phyloP scores from a whole-genome alignment of 2,329 filamentous ascomycete genomes.

The Fusarium denticulatum region DNA sequence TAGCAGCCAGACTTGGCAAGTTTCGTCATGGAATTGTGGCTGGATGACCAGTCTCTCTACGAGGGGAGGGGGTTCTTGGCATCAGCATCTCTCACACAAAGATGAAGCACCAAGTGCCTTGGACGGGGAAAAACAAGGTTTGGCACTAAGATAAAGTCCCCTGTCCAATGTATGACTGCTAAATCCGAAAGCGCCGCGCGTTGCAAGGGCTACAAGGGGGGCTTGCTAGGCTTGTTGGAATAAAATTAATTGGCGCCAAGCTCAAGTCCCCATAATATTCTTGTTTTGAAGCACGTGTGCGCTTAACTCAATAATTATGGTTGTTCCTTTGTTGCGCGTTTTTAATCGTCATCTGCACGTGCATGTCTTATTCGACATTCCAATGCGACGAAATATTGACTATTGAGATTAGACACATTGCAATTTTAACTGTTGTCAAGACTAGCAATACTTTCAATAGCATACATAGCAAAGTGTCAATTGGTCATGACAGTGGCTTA shows the following conservation, averaged over 20 bases:
- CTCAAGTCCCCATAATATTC: neutral
- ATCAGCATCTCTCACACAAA: constrained; percentile 16
- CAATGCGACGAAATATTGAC: neutral
- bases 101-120: constrained; percentile 21
- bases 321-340: neutral
- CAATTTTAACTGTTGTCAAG: neutral
- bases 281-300: constrained; percentile 10
- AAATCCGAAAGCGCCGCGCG: constrained; percentile 8
- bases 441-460: neutral
- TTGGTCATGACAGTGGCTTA: neutral
- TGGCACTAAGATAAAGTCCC: neutral
- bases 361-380: constrained; percentile 1
- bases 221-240: constrained; percentile 2
- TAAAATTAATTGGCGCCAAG: constrained; percentile 14
- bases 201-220: constrained; percentile 13
- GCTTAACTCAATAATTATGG: neutral
- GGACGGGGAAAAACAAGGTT: neutral
- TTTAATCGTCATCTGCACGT: neutral
- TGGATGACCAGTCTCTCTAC: neutral
- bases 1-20: neutral
- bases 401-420: neutral
- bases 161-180: neutral
- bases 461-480: neutral
- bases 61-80: constrained; percentile 7
- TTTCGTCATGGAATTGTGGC: constrained; percentile 25